Evolutionary conservation across 176 grass and related monocot species (phyloP).

Genomic region (Thalia dealbata): DNA sequence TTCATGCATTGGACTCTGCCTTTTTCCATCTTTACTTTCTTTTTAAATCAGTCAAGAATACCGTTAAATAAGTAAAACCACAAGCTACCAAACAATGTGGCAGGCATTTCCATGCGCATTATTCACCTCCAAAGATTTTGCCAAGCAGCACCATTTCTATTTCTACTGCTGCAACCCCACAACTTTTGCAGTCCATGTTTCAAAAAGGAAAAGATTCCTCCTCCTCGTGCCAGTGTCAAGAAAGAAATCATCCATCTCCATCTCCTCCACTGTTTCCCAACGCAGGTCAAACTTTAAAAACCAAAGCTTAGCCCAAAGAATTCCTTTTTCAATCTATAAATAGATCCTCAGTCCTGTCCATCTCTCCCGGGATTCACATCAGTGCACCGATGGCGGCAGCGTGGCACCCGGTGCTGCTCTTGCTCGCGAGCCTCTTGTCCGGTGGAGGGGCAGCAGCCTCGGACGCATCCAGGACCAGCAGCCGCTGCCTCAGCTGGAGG

Average conservation of each 20-base stretch:
- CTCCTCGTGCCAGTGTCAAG: no score
- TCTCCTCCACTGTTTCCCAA: no score
- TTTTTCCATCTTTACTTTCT: no score
- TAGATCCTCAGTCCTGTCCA: neutral
- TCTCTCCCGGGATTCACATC: neutral
- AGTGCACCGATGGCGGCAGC: constrained; percentile 11
- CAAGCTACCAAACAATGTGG: neutral
- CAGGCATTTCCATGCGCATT: neutral
- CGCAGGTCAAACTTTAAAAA: no score
- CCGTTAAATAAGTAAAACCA: neutral
- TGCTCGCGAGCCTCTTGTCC: constrained; percentile 26
- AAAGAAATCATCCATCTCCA: no score
- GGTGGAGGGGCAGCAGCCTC: neutral
- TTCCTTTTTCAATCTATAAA: neutral
- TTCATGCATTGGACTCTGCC: no score
- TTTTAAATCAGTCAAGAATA: no score
- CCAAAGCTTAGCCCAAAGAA: neutral
- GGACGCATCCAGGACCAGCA: constrained; percentile 19
- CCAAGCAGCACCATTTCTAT: neutral
- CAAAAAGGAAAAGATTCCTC: no score
- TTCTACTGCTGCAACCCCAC: neutral
- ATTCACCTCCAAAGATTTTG: neutral
- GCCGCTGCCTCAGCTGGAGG: constrained; percentile 76
- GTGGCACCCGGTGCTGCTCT: constrained; percentile 30
- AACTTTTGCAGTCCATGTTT: no score